Evolutionary conservation across 257 asterid species (phyloP), one percentile per base, ranked within the genome.

Genomic region (Schizonepeta tenuifolia): DNA sequence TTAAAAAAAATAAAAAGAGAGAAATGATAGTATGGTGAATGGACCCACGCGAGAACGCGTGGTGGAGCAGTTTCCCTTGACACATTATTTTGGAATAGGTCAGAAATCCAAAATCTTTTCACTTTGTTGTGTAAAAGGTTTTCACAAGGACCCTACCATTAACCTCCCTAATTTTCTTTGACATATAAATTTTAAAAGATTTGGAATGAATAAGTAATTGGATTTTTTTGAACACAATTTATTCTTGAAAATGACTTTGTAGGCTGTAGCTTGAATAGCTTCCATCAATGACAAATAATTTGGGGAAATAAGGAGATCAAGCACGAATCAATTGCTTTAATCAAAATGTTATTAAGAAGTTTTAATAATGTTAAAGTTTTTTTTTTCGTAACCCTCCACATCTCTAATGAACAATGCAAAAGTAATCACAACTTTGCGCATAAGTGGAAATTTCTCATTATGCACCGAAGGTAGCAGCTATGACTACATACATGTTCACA

Each of bases 41-140:
- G 83, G 82, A 22, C 82, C 87, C 85, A 85, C 83, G 70, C 78
- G 75, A 77, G 33, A 82, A 80, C 87, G 89, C 89, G 89, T 85
- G 86, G 69, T 75, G 82, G 82, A 80, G 81, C 87, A 78, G 78
- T 78, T 33, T 35, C 82, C 67, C 58, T 17, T 56, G 61, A 40
- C 65, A 43, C 76, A 31, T 58, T 56, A 73, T 67, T 47, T 38
- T 70, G 75, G 71, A 78, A 72, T 31, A 68, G 77, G 85, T 83
- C 83, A 83, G 20, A 82, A 79, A 80, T 58, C 55, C 54, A 70
- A 85, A 49, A 83, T 80, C 77, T 51, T 60, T 44, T 67, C 43
- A 70, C 80, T 82, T 84, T 84, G 86, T 80, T 79, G 74, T 69
- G 85, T 54, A 75, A 85, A 82, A 80, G 86, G 65, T 80, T 75